These are phyloP conservation scores for Isoetes taiwanensis DNA, from an alignment of 75 land plant species.

Conservation along the genomic window DNA sequence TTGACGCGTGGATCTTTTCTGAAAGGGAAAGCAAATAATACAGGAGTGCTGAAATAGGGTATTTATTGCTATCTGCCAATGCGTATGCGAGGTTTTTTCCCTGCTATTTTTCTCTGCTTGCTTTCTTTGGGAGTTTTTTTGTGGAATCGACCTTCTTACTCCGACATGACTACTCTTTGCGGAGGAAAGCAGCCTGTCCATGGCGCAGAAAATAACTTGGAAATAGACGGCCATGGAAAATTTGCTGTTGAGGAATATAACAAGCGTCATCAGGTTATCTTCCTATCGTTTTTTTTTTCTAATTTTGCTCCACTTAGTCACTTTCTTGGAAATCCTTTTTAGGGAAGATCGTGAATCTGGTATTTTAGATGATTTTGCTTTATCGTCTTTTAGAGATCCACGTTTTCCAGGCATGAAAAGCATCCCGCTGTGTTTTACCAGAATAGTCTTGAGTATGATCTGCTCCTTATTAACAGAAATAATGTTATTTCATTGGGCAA, in stretches of 20 bases:
- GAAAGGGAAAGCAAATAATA: no score
- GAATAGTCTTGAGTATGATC: constrained; percentile 25
- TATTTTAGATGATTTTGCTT: not conserved
- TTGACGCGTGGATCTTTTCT: no score
- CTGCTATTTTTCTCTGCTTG: no score
- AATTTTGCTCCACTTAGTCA: not conserved
- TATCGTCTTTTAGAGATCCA: not conserved
- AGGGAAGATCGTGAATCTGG: not conserved
- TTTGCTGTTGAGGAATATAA: constrained; percentile 80
- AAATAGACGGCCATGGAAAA: constrained; percentile 42
- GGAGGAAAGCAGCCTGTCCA: constrained; percentile 25
- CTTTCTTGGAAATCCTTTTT: not conserved
- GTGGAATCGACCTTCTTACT: no score
- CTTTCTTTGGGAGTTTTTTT: no score
- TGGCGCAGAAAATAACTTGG: constrained; percentile 38
- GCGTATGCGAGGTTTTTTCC: no score
- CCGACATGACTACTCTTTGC: not conserved
- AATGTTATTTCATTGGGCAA: no score
- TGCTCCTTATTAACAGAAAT: no score
- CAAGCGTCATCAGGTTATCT: constrained; percentile 14
- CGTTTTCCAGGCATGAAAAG: not conserved
- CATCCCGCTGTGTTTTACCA: not conserved
- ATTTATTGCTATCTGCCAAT: no score
- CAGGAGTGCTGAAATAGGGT: no score
- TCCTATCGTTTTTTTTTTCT: not conserved